These are phyloP conservation scores for Carallia brachiata DNA, from an alignment of 345 rosid species.

Conservation along the genomic window DNA sequence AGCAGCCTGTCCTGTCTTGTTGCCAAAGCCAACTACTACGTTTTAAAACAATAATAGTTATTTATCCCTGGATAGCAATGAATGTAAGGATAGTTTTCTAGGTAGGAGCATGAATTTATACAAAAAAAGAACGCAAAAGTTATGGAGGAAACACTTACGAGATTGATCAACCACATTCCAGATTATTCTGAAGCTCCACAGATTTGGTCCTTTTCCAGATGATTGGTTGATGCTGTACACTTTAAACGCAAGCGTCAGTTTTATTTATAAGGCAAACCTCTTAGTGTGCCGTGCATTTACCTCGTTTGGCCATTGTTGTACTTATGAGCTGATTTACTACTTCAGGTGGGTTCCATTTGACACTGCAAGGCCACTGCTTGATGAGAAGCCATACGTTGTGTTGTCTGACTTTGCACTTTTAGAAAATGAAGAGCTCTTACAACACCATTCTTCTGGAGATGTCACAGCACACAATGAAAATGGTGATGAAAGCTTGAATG, in stretches of 20 bases:
- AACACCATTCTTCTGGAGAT: slow-evolving; percentile 37
- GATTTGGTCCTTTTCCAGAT: too few species aligned
- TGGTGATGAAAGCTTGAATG: slow-evolving; percentile 36
- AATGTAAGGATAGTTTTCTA: too few species aligned
- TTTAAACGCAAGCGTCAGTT: not conserved
- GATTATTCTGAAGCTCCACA: too few species aligned
- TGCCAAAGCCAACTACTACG: too few species aligned
- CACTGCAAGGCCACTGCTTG: slow-evolving; percentile 63
- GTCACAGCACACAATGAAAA: slow-evolving; percentile 36
- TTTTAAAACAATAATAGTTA: too few species aligned
- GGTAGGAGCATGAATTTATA: too few species aligned
- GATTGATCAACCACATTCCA: too few species aligned
- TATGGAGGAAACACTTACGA: too few species aligned
- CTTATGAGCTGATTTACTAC: slow-evolving; percentile 25
- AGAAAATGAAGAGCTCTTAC: slow-evolving; percentile 39
- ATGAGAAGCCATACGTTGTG: slow-evolving; percentile 61
- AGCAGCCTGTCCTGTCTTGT: too few species aligned
- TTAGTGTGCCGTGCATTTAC: not conserved
- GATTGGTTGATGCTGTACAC: too few species aligned
- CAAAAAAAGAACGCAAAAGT: too few species aligned
- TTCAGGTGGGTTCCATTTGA: slow-evolving; percentile 90
- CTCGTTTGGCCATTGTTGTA: not conserved
- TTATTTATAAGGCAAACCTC: slow-evolving; percentile 2
- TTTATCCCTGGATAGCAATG: too few species aligned
- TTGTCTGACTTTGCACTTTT: slow-evolving; percentile 55